Conservation (phyloP, 2,329 filamentous ascomycete genomes). For the Whalleya microplaca region DNA sequence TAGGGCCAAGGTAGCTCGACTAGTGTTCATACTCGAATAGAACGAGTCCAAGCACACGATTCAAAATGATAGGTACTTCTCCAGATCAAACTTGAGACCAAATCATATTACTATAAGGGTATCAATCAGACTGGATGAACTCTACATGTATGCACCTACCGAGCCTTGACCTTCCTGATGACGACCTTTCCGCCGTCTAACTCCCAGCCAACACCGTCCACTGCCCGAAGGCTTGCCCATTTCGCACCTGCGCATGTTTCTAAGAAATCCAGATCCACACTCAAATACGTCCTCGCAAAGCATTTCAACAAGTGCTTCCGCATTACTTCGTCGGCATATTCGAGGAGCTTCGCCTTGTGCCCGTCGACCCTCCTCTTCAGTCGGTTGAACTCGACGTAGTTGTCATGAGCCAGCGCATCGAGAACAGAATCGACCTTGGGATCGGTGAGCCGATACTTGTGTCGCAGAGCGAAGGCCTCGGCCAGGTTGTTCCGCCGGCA, state of each 20-base stretch:
- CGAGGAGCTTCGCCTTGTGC: conserved; percentile 77
- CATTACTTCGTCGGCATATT: conserved; percentile 77
- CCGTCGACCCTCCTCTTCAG: conserved; percentile 75
- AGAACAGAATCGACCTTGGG: conserved; percentile 71
- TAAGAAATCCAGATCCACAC: conserved; percentile 68
- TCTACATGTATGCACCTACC: conserved; percentile 35
- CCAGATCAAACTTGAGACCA: conserved; percentile 2
- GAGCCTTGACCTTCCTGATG: conserved; percentile 65
- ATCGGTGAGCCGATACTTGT: conserved; percentile 65
- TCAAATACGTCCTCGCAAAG: conserved; percentile 80
- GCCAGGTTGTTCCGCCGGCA: conserved; percentile 78
- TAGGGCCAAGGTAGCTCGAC: too few species aligned
- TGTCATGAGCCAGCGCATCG: conserved; percentile 73
- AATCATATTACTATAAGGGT: conserved; percentile 26
- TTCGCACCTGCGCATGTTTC: conserved; percentile 67
- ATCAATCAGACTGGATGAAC: conserved; percentile 24
- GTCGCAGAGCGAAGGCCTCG: conserved; percentile 71
- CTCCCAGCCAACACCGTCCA: conserved; percentile 84
- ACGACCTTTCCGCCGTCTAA: conserved; percentile 72
- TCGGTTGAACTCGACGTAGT: conserved; percentile 80
- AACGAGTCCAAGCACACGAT: background rate
- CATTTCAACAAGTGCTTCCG: conserved; percentile 82
- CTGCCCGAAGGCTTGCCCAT: conserved; percentile 73
- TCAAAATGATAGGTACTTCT: background rate
- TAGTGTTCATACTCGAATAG: too few species aligned